Percentiles rank a stretch among this genome's conserved stretches.
Evolutionary conservation across 495 filamentous ascomycete genomes (phyloP).

Genomic region (Saxophila tyrrhenica): DNA sequence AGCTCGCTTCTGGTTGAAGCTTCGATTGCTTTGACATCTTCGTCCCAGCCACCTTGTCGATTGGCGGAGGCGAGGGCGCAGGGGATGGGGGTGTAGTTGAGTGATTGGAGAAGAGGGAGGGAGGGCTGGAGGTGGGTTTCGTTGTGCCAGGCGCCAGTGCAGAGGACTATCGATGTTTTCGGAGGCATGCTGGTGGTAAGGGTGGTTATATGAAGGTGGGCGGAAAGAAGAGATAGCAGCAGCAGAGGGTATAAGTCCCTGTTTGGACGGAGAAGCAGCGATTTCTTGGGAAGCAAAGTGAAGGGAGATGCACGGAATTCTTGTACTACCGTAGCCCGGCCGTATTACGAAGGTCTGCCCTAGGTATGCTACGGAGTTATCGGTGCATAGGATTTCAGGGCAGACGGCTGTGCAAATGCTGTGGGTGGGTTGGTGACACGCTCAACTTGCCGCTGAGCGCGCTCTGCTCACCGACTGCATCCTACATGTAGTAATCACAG

Average conservation of each 20-base stretch:
- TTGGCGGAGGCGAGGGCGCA: not conserved
- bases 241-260: not conserved
- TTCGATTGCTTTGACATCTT: not conserved
- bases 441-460: too few relatives aligned
- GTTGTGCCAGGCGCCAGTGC: not conserved
- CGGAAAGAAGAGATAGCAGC: not conserved
- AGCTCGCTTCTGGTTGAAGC: not conserved
- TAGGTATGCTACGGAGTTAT: too few relatives aligned
- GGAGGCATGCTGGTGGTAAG: not conserved
- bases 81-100: not conserved
- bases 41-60: not conserved
- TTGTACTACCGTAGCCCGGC: too few relatives aligned
- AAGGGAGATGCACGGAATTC: too few relatives aligned
- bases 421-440: too few relatives aligned
- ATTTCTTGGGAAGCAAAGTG: too few relatives aligned
- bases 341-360: too few relatives aligned
- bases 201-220: not conserved
- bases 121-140: not conserved
- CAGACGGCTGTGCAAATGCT: too few relatives aligned
- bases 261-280: too few relatives aligned
- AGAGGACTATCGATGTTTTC: not conserved
- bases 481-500: too few relatives aligned
- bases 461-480: too few relatives aligned
- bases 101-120: not conserved
- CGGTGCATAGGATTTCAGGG: too few relatives aligned